These are phyloP conservation scores for Pyrenula massariospora DNA, from an alignment of 495 filamentous ascomycete genomes.

Conservation along the genomic window DNA sequence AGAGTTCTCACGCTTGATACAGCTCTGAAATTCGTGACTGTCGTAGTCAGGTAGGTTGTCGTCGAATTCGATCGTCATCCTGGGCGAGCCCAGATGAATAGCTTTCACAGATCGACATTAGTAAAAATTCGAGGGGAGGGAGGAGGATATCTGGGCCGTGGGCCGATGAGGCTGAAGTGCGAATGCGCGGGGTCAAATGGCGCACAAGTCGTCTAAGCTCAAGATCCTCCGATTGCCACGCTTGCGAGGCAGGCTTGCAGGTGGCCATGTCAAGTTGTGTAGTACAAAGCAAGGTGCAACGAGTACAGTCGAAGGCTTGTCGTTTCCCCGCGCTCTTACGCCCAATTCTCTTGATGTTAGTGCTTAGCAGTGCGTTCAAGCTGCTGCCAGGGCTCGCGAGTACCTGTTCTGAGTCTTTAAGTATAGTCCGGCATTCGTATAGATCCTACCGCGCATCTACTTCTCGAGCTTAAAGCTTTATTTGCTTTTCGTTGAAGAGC, in stretches of 20 bases:
- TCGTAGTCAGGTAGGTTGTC: neutral
- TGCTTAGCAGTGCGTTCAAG: no score
- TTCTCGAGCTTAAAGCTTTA: no score
- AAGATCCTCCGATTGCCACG: neutral
- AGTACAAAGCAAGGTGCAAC: neutral
- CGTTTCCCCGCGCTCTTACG: no score
- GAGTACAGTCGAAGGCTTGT: neutral
- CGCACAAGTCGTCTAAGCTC: neutral
- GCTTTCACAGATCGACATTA: neutral
- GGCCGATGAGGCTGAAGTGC: neutral
- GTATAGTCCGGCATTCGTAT: no score
- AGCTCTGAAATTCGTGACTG: neutral
- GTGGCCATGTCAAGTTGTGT: neutral
- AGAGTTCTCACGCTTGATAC: neutral
- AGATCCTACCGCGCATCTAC: no score
- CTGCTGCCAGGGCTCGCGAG: no score
- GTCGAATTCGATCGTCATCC: neutral
- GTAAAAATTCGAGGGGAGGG: neutral
- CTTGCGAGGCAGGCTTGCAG: neutral
- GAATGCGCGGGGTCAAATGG: neutral
- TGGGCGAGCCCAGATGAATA: neutral
- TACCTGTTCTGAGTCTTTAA: no score
- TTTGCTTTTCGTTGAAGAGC: no score
- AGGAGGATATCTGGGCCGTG: neutral
- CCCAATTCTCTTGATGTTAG: no score